Percentiles rank a stretch among this genome's conserved stretches.
Conservation (phyloP, 1,139 yeast genomes). For the Zygoascus sp. region DNA sequence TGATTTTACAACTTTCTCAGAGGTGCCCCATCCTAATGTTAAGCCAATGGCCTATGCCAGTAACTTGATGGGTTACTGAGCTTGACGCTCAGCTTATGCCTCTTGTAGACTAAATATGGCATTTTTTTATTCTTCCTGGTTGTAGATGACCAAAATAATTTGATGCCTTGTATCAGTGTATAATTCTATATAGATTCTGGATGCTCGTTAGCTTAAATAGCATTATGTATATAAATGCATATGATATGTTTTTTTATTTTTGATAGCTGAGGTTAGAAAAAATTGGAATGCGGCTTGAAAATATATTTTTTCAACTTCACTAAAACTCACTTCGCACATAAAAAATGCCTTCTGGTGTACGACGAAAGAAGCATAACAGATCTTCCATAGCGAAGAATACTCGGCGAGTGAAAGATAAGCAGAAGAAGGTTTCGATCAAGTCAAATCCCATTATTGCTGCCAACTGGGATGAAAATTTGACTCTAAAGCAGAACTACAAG, state of each 20-base stretch:
- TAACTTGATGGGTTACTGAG: slow-evolving; percentile 30
- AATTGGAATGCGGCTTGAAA: background rate
- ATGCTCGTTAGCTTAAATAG: background rate
- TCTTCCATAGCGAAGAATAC: slow-evolving; percentile 66
- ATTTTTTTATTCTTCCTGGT: no score
- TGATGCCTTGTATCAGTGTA: background rate
- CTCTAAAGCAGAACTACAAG: slow-evolving; percentile 72
- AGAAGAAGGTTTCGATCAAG: slow-evolving; percentile 53
- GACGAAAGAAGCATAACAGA: slow-evolving; percentile 80
- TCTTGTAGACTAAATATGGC: no score
- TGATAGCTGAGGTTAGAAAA: background rate
- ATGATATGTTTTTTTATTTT: background rate
- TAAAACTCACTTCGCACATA: background rate
- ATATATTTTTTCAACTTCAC: background rate
- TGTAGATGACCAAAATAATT: background rate
- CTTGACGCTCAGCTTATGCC: no score
- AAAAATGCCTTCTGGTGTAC: slow-evolving; percentile 43
- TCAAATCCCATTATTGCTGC: slow-evolving; percentile 80
- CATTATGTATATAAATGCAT: background rate
- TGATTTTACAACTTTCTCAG: slow-evolving; percentile 58
- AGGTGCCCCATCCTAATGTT: slow-evolving; percentile 85
- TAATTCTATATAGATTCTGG: background rate
- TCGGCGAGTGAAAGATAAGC: slow-evolving; percentile 63
- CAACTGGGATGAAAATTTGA: slow-evolving; percentile 81
- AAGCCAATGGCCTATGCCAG: slow-evolving; percentile 92